Base-by-base conservation (phyloP, 2,329 filamentous ascomycete genomes). In the Cytospora chrysosperma region DNA sequence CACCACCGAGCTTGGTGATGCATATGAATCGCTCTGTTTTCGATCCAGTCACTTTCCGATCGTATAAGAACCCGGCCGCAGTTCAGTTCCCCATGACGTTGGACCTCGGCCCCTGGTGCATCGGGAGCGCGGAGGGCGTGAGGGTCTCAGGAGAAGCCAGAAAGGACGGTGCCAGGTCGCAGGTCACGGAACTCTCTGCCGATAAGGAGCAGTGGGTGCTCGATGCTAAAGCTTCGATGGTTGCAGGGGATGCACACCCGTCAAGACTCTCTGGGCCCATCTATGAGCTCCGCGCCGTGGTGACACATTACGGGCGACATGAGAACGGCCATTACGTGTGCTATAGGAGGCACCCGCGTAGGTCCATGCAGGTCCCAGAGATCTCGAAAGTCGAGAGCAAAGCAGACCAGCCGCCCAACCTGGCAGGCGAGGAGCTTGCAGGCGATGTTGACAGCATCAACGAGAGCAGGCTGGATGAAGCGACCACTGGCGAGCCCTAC, bases 321-420 rank as follows among this genome's bases (percentile, higher is more conserved):
- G 93, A 97, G 67, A 97, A 96, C 70, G 95, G 95, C 0, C 95
- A 99, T 76, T 98, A 99, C 70, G 88, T 97, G 47, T 96, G 92
- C 73, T 97, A 95, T 75, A 85, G 92, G 58, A 91, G 89, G 70
- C 89, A 92, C 70, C 81, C 86, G 26, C 70, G 72, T 10, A 91
- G 89, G 70, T 88, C 92, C 70, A 81, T 85, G 19, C 71, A 72
- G 12, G 64, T 67, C 34, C 69, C 49, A 17, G 30, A 24, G 26
- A 24, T 26, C n/a, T 15, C 47, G 27, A 47, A 47, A 50, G 58
- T 64, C 7, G 63, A 67, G 10, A 67, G 64, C 5, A 56, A 59
- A 27, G 32, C n/a, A 65, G 61, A 68, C 26, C 63, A 58, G 40
- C 69, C 47, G 32, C 65, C 61, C 21, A 63, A 62, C 9, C 51